Conservation (phyloP, 805 yeast genomes). For the Torulaspora delbrueckii region DNA sequence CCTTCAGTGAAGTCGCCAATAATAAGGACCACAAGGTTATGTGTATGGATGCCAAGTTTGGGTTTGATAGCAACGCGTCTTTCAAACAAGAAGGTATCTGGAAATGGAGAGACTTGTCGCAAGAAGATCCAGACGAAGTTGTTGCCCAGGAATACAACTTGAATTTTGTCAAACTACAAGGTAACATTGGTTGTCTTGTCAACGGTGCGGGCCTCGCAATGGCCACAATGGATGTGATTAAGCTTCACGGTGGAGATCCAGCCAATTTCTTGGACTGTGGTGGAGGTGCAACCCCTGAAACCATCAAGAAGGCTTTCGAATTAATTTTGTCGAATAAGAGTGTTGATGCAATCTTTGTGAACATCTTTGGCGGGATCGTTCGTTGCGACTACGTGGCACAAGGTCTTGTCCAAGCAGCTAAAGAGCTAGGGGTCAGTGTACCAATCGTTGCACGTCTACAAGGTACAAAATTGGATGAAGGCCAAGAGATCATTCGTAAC, state of each 20-base stretch:
- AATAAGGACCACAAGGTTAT: slow-evolving; percentile 57
- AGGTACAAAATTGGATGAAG: slow-evolving; percentile 92
- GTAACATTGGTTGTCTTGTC: slow-evolving; percentile 97
- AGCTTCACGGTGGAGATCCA: slow-evolving; percentile 96
- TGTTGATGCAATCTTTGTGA: slow-evolving; percentile 93
- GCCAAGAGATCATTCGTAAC: slow-evolving; percentile 76
- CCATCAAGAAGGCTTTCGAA: slow-evolving; percentile 94
- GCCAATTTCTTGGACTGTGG: slow-evolving; percentile 99
- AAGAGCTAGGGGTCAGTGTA: slow-evolving; percentile 80
- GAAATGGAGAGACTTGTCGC: slow-evolving; percentile 94
- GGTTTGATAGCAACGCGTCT: slow-evolving; percentile 93
- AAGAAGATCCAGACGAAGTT: slow-evolving; percentile 97
- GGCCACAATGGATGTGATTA: slow-evolving; percentile 99
- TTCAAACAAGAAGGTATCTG: slow-evolving; percentile 94
- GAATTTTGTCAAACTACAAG: slow-evolving; percentile 95
- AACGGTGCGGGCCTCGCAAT: slow-evolving; percentile 99
- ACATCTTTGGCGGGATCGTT: slow-evolving; percentile 98
- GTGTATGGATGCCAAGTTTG: slow-evolving; percentile 99
- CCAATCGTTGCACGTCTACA: slow-evolving; percentile 98
- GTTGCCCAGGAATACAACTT: slow-evolving; percentile 85
- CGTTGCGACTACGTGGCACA: slow-evolving; percentile 98
- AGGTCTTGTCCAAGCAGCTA: slow-evolving; percentile 94
- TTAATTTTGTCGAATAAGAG: slow-evolving; percentile 83
- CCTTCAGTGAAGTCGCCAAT: slow-evolving; percentile 84
- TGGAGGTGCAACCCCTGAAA: slow-evolving; percentile 99